A percentile compares a stretch with the other conserved stretches of the same genome.
Conservation (phyloP, 1,284 basidiomycete genomes). For the Malassezia furfur region DNA sequence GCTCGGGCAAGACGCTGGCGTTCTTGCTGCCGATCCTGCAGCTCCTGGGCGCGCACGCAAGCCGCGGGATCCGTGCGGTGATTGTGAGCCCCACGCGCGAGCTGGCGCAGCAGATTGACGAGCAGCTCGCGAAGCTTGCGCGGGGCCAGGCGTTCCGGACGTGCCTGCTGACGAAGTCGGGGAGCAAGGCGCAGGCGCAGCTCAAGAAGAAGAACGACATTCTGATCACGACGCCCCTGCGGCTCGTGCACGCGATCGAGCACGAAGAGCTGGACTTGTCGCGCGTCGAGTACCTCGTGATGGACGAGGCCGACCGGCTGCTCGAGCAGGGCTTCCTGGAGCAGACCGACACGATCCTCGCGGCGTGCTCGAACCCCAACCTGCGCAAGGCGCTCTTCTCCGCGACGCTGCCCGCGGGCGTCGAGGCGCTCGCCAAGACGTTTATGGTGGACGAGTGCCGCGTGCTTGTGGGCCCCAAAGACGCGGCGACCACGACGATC, state of each 20-base stretch:
- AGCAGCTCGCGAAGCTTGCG: constrained; percentile 28
- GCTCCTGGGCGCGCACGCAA: constrained; percentile 23
- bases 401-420: constrained; percentile 80
- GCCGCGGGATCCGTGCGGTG: constrained; percentile 32
- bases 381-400: constrained; percentile 85
- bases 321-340: constrained; percentile 75
- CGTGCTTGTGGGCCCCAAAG: constrained; percentile 54
- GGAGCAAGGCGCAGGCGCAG: constrained; percentile 13
- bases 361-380: constrained; percentile 63
- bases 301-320: constrained; percentile 52
- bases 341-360: constrained; percentile 79
- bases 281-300: constrained; percentile 33
- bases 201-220: constrained; percentile 29
- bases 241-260: constrained; percentile 41
- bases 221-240: constrained; percentile 42
- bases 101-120: constrained; percentile 42
- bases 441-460: constrained; percentile 56
- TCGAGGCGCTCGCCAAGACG: constrained; percentile 74
- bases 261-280: constrained; percentile 34
- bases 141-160: constrained; percentile 27
- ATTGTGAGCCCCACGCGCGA: constrained; percentile 44
- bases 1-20: constrained; percentile 43
- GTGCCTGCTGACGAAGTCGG: constrained; percentile 30
- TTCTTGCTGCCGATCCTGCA: constrained; percentile 41
- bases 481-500: constrained; percentile 67